Percentiles rank a stretch among this genome's conserved stretches.
phyloP scores from a whole-genome alignment of 257 asterid species.

The Solanum verrucosum region DNA sequence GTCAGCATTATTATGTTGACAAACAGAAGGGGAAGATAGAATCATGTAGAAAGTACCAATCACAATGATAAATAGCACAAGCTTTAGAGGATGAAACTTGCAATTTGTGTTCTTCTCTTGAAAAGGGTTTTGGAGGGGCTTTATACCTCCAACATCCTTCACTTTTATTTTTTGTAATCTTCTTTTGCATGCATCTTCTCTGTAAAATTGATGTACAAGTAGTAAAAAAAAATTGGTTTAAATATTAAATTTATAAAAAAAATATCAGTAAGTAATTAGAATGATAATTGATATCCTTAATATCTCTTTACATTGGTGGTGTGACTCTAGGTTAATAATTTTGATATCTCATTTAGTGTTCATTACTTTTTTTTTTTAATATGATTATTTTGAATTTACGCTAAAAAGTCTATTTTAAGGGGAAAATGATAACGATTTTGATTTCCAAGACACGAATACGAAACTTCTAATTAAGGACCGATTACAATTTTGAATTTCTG shows the following conservation, averaged over 20 bases:
- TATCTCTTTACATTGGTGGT: too few species aligned
- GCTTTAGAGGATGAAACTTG: constrained; percentile 43
- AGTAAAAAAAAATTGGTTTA: background rate
- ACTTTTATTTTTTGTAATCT: constrained; percentile 37
- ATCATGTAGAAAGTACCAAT: constrained; percentile 29
- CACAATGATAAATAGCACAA: constrained; percentile 29
- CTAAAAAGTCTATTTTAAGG: background rate
- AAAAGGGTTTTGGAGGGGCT: constrained; percentile 27
- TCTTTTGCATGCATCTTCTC: constrained; percentile 30
- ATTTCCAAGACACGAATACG: background rate
- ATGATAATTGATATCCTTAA: background rate
- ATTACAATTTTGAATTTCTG: too few species aligned
- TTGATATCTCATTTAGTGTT: background rate
- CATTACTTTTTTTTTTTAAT: background rate
- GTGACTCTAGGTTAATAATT: too few species aligned
- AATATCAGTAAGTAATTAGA: too few species aligned
- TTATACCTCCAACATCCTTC: constrained; percentile 21
- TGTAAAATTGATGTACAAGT: background rate
- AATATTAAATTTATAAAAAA: background rate
- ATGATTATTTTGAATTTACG: background rate
- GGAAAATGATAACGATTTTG: fast-evolving
- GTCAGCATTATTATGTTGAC: constrained; percentile 20
- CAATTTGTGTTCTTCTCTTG: constrained; percentile 39
- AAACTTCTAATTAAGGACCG: too few species aligned
- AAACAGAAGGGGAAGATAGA: constrained; percentile 42